Percentiles rank a stretch among this genome's conserved stretches.
phyloP scores from a whole-genome alignment of 257 asterid species.

The Salvia splendens region DNA sequence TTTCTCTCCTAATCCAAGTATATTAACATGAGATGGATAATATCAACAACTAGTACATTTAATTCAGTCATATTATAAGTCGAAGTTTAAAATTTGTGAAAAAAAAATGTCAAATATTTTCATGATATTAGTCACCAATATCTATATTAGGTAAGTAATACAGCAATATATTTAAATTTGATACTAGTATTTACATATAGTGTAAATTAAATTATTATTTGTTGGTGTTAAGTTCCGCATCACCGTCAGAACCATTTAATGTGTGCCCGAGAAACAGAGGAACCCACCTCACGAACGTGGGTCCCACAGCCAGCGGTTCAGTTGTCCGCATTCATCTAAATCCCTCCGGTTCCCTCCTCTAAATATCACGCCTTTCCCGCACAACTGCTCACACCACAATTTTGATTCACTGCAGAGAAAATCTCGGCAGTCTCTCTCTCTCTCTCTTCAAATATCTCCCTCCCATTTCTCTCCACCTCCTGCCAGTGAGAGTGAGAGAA shows the following conservation, averaged over 20 bases:
- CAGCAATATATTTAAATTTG: too few species aligned
- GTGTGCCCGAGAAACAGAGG: constrained; percentile 17
- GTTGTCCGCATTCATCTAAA: constrained; percentile 33
- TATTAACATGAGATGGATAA: too few species aligned
- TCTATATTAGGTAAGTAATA: too few species aligned
- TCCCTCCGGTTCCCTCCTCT: constrained; percentile 38
- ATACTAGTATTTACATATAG: too few species aligned
- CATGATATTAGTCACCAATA: too few species aligned
- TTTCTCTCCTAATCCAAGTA: too few species aligned
- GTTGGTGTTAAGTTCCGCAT: too few species aligned
- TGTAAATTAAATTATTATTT: too few species aligned
- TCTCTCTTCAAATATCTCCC: constrained; percentile 43
- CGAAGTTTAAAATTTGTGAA: too few species aligned
- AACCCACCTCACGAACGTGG: constrained; percentile 26
- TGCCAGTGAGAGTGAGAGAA: neutral
- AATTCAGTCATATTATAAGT: too few species aligned
- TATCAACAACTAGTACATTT: too few species aligned
- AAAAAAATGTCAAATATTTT: too few species aligned
- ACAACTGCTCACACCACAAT: constrained; percentile 20
- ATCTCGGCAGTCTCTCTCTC: constrained; percentile 30
- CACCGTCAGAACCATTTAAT: neutral
- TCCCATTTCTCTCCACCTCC: constrained; percentile 22
- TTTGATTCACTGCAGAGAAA: constrained; percentile 32
- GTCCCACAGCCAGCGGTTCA: constrained; percentile 39
- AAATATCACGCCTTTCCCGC: constrained; percentile 21